Conservation (phyloP, 306 rosid species). For the Prunus davidiana region DNA sequence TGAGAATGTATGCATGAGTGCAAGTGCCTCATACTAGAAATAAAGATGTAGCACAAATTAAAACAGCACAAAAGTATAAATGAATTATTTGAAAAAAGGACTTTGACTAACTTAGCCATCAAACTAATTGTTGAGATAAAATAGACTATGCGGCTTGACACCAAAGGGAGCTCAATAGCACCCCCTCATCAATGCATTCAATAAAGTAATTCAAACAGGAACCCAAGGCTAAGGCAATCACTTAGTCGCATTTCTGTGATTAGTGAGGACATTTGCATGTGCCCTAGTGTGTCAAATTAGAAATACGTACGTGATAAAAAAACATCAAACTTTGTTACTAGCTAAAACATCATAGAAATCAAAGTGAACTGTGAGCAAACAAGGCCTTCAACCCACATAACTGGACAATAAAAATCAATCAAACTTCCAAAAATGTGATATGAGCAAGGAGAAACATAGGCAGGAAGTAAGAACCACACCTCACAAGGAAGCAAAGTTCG, state of each 20-base stretch:
- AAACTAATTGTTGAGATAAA: no score
- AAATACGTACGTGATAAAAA: no score
- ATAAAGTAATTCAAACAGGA: background rate
- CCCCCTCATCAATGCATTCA: background rate
- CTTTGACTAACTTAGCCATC: no score
- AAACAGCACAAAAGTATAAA: no score
- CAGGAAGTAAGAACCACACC: conserved; percentile 52
- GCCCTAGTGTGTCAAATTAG: background rate
- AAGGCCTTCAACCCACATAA: background rate
- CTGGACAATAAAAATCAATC: background rate
- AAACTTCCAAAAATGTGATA: background rate
- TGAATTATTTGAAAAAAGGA: no score
- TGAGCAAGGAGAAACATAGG: conserved; percentile 11
- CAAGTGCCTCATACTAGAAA: background rate
- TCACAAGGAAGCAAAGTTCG: conserved; percentile 91
- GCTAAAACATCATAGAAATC: background rate
- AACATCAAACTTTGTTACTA: background rate
- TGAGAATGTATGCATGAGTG: background rate
- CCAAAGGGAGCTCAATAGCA: background rate
- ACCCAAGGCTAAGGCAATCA: background rate
- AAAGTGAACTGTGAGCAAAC: background rate
- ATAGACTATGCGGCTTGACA: background rate
- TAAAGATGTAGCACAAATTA: no score
- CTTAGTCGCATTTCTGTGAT: background rate
- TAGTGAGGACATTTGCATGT: background rate